Conservation (phyloP, 2,329 filamentous ascomycete genomes). For the Pseudogymnoascus sp. region DNA sequence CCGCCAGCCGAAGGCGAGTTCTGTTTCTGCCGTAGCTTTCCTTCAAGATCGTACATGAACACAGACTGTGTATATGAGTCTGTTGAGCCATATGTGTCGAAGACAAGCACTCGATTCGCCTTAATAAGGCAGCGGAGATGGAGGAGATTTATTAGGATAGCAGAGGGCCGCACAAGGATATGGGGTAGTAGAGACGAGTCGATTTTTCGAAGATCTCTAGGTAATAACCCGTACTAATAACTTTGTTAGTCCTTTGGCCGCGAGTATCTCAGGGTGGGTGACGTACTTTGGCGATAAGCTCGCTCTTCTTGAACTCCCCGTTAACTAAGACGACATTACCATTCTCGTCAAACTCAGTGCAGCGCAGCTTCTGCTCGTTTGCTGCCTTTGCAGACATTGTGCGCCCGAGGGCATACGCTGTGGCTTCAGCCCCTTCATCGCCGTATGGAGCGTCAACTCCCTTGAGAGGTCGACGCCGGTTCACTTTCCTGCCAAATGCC, state of each 20-base stretch:
- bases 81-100: constrained; percentile 91
- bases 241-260: constrained; percentile 8
- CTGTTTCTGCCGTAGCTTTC: constrained; percentile 78
- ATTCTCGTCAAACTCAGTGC: constrained; percentile 89
- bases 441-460: constrained; percentile 50
- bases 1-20: constrained; percentile 47
- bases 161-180: constrained; percentile 85
- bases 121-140: constrained; percentile 95
- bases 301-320: constrained; percentile 94
- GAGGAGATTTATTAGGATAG: constrained; percentile 92
- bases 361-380: constrained; percentile 77
- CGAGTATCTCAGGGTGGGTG: constrained; percentile 9
- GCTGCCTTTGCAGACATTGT: constrained; percentile 67
- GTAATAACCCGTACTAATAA: constrained; percentile 74
- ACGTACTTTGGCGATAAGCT: constrained; percentile 83
- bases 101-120: constrained; percentile 85
- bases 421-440: constrained; percentile 50
- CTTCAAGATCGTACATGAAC: constrained; percentile 96
- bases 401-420: constrained; percentile 62
- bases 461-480: constrained; percentile 33
- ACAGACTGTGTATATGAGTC: constrained; percentile 92
- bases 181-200: constrained; percentile 93
- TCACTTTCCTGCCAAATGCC: constrained; percentile 3
- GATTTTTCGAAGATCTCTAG: constrained; percentile 93
- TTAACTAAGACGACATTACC: constrained; percentile 89